phyloP scores from a whole-genome alignment of 1,284 basidiomycete genomes.

The Fomitopsis palustris region DNA sequence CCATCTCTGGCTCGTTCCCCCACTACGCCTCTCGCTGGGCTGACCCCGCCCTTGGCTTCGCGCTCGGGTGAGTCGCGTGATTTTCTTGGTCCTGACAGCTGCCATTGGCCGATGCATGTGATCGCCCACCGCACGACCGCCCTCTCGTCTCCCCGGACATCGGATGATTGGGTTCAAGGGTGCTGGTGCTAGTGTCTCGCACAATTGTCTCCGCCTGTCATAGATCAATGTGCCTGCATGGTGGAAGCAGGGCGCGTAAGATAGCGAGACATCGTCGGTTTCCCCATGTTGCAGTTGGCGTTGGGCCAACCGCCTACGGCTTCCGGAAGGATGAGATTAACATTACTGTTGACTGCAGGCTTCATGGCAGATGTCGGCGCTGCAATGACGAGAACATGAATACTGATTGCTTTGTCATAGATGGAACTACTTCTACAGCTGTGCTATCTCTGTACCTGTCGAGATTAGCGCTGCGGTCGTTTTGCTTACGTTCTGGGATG shows the following conservation, averaged over 20 bases:
- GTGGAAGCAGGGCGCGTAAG: too few relatives aligned
- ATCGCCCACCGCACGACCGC: background rate
- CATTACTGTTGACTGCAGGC: background rate
- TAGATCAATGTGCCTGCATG: too few relatives aligned
- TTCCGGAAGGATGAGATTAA: background rate
- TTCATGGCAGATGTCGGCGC: background rate
- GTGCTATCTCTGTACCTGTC: constrained; percentile 61
- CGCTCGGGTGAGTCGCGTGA: constrained; percentile 32
- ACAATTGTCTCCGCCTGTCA: too few relatives aligned
- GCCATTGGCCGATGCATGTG: background rate
- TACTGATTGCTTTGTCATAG: constrained; percentile 9
- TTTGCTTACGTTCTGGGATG: constrained; percentile 77
- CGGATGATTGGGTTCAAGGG: background rate
- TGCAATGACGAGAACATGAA: background rate
- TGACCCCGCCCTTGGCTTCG: constrained; percentile 75
- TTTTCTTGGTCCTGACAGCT: background rate
- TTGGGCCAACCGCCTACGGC: too few relatives aligned
- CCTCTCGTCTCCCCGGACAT: background rate
- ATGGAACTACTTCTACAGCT: constrained; percentile 48
- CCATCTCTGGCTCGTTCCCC: constrained; percentile 72
- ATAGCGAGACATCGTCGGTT: too few relatives aligned
- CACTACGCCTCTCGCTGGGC: constrained; percentile 72
- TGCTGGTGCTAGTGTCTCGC: background rate
- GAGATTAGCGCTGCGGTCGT: constrained; percentile 78
- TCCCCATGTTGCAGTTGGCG: too few relatives aligned